phyloP scores from a whole-genome alignment of 2,329 filamentous ascomycete species.

The Sarocladiaceae sp. region DNA sequence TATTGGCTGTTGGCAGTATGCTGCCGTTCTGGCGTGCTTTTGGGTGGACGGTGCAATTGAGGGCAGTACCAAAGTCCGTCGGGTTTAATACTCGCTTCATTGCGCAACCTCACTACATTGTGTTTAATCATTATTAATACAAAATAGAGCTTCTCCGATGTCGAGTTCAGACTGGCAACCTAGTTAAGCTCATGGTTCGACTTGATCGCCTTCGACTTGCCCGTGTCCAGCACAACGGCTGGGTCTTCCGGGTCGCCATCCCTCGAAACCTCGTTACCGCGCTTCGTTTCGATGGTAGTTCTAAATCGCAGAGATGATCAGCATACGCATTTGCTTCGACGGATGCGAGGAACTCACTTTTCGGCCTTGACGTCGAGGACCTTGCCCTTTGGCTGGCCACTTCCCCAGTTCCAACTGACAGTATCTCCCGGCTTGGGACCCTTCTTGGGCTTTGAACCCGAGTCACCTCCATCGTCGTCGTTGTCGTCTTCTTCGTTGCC shows the following conservation, averaged over 20 bases:
- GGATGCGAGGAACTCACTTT: slow-evolving; percentile 24
- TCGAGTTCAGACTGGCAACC: no score
- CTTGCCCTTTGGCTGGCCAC: slow-evolving; percentile 35
- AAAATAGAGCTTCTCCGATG: no score
- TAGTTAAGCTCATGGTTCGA: slow-evolving; percentile 32
- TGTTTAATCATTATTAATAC: no score
- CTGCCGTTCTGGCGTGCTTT: no score
- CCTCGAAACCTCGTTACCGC: slow-evolving; percentile 33
- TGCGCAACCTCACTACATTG: no score
- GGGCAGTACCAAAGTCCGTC: no score
- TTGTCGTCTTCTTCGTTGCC: slow-evolving; percentile 14
- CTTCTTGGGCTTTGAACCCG: slow-evolving; percentile 19
- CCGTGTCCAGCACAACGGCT: slow-evolving; percentile 35
- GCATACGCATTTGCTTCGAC: background rate
- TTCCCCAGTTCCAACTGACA: slow-evolving; percentile 41
- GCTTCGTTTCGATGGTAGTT: slow-evolving; percentile 33
- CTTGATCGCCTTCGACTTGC: slow-evolving; percentile 37
- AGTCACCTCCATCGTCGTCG: slow-evolving; percentile 9
- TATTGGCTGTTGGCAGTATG: no score
- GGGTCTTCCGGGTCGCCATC: slow-evolving; percentile 34
- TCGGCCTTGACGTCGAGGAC: slow-evolving; percentile 37
- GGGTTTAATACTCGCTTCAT: no score
- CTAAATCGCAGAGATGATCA: slow-evolving; percentile 16
- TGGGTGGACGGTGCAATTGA: no score
- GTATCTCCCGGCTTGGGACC: slow-evolving; percentile 33